Evolutionary conservation across 2,329 filamentous ascomycete species (phyloP).

Genomic region (Taxawa tesnikishii): DNA sequence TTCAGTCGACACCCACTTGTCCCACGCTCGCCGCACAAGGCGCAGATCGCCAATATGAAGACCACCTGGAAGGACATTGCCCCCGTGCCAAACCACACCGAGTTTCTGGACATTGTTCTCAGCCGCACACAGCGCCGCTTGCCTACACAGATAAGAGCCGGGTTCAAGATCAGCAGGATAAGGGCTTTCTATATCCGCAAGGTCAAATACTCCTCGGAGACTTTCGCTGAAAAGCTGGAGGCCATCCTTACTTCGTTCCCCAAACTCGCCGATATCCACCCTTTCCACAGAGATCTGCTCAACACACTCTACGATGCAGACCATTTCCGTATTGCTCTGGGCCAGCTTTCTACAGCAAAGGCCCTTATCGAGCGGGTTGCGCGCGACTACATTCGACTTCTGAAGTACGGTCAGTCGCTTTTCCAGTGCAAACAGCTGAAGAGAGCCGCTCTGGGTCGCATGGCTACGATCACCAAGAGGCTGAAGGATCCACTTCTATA

Average conservation of each 20-base stretch:
- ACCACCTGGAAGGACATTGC: slow-evolving; percentile 46
- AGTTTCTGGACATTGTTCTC: slow-evolving; percentile 95
- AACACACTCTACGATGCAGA: slow-evolving; percentile 98
- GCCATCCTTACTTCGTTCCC: slow-evolving; percentile 89
- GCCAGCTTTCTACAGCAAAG: slow-evolving; percentile 91
- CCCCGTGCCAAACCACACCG: slow-evolving; percentile 64
- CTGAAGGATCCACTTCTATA: slow-evolving; percentile 92
- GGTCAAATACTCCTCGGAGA: slow-evolving; percentile 97
- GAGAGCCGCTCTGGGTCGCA: slow-evolving; percentile 86
- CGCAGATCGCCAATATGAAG: slow-evolving; percentile 36
- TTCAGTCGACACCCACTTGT: too few species aligned
- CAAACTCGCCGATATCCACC: slow-evolving; percentile 84
- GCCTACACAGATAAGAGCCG: slow-evolving; percentile 88
- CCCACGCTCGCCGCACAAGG: too few species aligned
- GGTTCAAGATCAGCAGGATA: slow-evolving; percentile 93
- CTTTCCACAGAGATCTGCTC: slow-evolving; percentile 82
- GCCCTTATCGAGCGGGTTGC: slow-evolving; percentile 93
- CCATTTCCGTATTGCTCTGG: slow-evolving; percentile 93
- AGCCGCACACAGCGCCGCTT: slow-evolving; percentile 85
- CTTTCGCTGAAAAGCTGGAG: slow-evolving; percentile 85
- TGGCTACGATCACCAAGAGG: slow-evolving; percentile 93
- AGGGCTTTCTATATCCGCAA: slow-evolving; percentile 87
- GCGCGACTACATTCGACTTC: slow-evolving; percentile 86
- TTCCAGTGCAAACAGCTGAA: slow-evolving; percentile 99
- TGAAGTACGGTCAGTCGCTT: slow-evolving; percentile 92